A percentile compares a stretch with the other conserved stretches of the same genome.
Evolutionary conservation across 75 land plant genomes (phyloP).

Genomic region (Cunninghamia lanceolata): DNA sequence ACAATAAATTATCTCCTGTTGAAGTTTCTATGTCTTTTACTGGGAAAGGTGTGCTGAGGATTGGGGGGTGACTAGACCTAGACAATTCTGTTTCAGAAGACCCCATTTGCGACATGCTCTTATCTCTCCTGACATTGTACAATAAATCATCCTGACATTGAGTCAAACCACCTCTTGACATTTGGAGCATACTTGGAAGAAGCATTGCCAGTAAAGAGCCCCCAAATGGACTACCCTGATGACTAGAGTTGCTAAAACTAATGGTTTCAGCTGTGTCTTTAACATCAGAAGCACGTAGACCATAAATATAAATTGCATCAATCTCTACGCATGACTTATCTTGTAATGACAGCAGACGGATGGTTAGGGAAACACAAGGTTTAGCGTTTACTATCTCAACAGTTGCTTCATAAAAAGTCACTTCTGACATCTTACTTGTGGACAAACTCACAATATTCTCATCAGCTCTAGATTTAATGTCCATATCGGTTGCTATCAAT

Average conservation of each 20-base stretch:
- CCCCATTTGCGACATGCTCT: neutral
- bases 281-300: conserved; percentile 21
- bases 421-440: neutral
- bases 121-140: neutral
- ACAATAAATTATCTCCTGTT: neutral
- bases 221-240: conserved; percentile 20
- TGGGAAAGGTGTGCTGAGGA: neutral
- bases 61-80: neutral
- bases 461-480: neutral
- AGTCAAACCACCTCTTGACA: conserved; percentile 31
- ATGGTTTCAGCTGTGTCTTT: conserved; percentile 1
- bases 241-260: neutral
- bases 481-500: neutral
- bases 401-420: conserved; percentile 61
- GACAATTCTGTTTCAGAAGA: neutral
- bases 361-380: conserved; percentile 66
- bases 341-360: conserved; percentile 70
- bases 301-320: conserved; percentile 60
- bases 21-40: neutral
- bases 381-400: conserved; percentile 57
- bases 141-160: conserved; percentile 4
- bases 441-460: neutral
- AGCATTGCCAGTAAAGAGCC: conserved; percentile 71
- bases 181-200: conserved; percentile 59
- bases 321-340: conserved; percentile 36